These are phyloP conservation scores for Eutrema japonicum DNA, from an alignment of 345 rosid species.

Conservation along the genomic window DNA sequence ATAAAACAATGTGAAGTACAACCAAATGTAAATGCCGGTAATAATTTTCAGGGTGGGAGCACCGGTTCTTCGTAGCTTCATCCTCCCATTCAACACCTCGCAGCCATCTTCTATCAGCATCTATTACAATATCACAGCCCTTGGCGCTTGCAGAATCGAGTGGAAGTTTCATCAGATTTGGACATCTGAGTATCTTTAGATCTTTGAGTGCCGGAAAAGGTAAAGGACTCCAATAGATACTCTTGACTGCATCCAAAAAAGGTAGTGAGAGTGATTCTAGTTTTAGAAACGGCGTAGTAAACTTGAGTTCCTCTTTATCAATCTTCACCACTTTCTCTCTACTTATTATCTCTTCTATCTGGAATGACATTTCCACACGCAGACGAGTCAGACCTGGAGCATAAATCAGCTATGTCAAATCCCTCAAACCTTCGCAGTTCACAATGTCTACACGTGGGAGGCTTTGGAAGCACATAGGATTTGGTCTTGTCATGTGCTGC, in stretches of 20 bases:
- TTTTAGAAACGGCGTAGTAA: slow-evolving; percentile 23
- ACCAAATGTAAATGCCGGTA: neutral
- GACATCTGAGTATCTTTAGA: neutral
- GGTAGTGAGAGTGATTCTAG: slow-evolving; percentile 22
- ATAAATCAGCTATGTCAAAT: slow-evolving; percentile 6
- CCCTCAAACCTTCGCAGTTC: slow-evolving; percentile 9
- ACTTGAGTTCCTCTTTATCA: neutral
- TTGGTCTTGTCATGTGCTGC: neutral
- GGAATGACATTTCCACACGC: slow-evolving; percentile 3
- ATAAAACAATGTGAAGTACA: neutral
- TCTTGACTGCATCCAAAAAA: neutral
- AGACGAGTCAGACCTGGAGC: neutral
- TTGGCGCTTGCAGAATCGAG: slow-evolving; percentile 9
- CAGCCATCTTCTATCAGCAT: neutral
- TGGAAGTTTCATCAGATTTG: neutral
- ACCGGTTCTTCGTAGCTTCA: slow-evolving; percentile 5
- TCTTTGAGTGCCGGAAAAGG: neutral
- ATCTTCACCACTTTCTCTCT: slow-evolving; percentile 7
- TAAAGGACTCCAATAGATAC: neutral
- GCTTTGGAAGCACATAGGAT: neutral
- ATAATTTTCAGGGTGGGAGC: neutral
- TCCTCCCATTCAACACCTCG: slow-evolving; percentile 2
- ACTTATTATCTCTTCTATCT: neutral
- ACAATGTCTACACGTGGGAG: slow-evolving; percentile 7
- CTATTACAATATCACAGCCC: neutral